Conservation (phyloP, 108 stramenopile species). For the Cafeteria roenbergensis region DNA sequence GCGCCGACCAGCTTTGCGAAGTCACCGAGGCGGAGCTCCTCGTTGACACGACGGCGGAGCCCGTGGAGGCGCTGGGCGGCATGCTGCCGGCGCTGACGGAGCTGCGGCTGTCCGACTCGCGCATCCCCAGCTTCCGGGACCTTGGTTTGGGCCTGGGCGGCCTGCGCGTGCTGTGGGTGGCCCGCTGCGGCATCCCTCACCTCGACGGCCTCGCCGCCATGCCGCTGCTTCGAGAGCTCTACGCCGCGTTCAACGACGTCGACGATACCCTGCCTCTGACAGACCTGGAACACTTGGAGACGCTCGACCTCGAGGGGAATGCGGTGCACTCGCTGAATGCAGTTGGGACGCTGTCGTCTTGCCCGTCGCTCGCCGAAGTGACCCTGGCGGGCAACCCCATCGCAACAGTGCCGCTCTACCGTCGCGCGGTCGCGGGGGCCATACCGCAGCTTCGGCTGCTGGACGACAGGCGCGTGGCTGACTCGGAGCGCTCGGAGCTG, state of each 20-base stretch:
- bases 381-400: conserved; percentile 16
- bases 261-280: conserved; percentile 23
- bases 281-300: conserved; percentile 24
- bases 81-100: background rate
- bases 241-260: conserved; percentile 31
- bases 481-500: background rate
- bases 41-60: background rate
- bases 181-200: conserved; percentile 25
- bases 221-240: conserved; percentile 22
- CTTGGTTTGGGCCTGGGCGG: conserved; percentile 17
- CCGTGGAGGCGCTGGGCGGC: background rate
- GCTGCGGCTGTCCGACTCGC: background rate
- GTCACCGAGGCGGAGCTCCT: background rate
- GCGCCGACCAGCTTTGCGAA: background rate
- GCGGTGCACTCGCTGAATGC: conserved; percentile 6
- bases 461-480: conserved; percentile 16
- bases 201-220: conserved; percentile 25
- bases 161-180: conserved; percentile 23
- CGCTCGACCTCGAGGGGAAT: conserved; percentile 31
- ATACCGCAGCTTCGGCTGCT: conserved; percentile 21
- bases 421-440: conserved; percentile 5
- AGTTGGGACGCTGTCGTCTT: conserved; percentile 18
- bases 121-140: conserved; percentile 23
- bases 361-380: conserved; percentile 16
- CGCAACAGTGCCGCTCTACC: conserved; percentile 1